Evolutionary conservation across 2,329 filamentous ascomycete species (phyloP).

Genomic region (Clonostachys solani): DNA sequence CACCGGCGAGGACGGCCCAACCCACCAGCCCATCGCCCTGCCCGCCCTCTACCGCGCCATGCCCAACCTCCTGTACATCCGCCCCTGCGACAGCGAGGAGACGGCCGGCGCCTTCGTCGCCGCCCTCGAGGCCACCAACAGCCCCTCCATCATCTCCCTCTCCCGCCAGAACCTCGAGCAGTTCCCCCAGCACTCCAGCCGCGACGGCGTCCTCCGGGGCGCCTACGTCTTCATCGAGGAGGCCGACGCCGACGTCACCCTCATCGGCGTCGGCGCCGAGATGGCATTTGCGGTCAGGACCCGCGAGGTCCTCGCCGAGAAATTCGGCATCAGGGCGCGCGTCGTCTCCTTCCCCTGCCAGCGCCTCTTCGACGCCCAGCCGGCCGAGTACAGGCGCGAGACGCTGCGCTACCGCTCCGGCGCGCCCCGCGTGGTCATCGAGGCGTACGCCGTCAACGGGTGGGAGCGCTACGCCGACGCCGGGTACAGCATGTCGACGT

Average conservation of each 20-base stretch:
- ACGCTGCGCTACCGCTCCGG: constrained; percentile 36
- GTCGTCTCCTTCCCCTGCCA: constrained; percentile 40
- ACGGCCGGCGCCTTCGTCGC: constrained; percentile 47
- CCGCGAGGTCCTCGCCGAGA: constrained; percentile 28
- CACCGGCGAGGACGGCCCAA: constrained; percentile 56
- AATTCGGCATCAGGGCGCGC: constrained; percentile 28
- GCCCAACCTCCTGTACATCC: constrained; percentile 58
- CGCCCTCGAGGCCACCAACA: constrained; percentile 34
- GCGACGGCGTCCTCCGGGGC: constrained; percentile 34
- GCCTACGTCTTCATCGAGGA: constrained; percentile 41
- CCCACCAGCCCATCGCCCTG: constrained; percentile 58
- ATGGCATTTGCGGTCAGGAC: constrained; percentile 24
- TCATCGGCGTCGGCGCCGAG: constrained; percentile 32
- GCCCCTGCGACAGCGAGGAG: constrained; percentile 56
- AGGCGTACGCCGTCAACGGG: constrained; percentile 52
- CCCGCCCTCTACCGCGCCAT: constrained; percentile 55
- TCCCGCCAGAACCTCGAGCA: constrained; percentile 38
- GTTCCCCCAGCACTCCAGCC: constrained; percentile 26
- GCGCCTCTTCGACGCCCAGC: constrained; percentile 35
- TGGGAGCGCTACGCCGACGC: constrained; percentile 60
- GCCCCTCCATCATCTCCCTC: constrained; percentile 42
- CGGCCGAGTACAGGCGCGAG: constrained; percentile 35
- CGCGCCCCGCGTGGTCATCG: constrained; percentile 50
- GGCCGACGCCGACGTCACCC: constrained; percentile 35
- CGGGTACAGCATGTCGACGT: constrained; percentile 45